Percentiles rank a stretch among this genome's conserved stretches.
phyloP scores from a whole-genome alignment of 345 rosid species.

The Reutealis trisperma region DNA sequence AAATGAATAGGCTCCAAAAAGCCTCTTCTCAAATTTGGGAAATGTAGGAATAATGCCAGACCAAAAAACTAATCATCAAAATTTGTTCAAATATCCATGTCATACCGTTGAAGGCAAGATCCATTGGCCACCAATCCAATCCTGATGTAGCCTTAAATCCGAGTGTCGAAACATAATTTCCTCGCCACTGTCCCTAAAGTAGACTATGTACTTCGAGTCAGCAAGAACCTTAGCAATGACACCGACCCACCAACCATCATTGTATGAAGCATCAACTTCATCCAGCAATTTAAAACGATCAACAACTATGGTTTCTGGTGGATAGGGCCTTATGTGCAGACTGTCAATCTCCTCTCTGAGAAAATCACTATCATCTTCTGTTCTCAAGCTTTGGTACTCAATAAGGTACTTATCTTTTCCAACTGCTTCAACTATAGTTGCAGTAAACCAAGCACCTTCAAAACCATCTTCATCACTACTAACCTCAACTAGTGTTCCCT shows the following conservation, averaged over 20 bases:
- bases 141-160: conserved; percentile 69
- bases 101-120: conserved; percentile 47
- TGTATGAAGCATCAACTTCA: conserved; percentile 77
- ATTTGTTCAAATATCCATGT: conserved; percentile 1
- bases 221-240: conserved; percentile 50
- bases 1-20: background rate
- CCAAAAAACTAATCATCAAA: background rate
- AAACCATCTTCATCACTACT: conserved; percentile 82
- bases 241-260: conserved; percentile 95
- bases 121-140: conserved; percentile 83
- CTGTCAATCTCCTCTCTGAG: conserved; percentile 58
- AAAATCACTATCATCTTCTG: conserved; percentile 65
- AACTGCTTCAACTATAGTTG: conserved; percentile 47
- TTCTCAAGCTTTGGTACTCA: conserved; percentile 60
- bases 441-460: conserved; percentile 83
- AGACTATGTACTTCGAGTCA: conserved; percentile 49
- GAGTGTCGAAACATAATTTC: conserved; percentile 53
- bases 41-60: background rate
- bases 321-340: conserved; percentile 69
- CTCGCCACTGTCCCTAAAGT: conserved; percentile 54
- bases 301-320: conserved; percentile 42
- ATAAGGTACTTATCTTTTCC: conserved; percentile 55
- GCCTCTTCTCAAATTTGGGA: background rate
- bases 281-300: conserved; percentile 49
- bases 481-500: conserved; percentile 56